Evolutionary conservation across 495 filamentous ascomycete genomes (phyloP).

Genomic region (Daldinia bambusicola): DNA sequence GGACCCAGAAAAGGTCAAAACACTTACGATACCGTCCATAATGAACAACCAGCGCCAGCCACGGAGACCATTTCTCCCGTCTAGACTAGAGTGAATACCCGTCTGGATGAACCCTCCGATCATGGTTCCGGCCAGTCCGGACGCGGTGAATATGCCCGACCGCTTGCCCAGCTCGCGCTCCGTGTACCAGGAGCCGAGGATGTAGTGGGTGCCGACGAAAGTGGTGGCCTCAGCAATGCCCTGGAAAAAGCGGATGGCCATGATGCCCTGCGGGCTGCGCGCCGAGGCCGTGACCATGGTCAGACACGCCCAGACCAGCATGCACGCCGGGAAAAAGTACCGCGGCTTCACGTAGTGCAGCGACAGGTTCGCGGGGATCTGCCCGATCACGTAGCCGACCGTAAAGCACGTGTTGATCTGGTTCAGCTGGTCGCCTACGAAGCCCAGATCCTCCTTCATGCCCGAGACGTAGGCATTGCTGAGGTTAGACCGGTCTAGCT

Average conservation of each 20-base stretch:
- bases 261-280: constrained; percentile 63
- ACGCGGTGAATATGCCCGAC: constrained; percentile 63
- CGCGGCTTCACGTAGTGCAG: constrained; percentile 68
- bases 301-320: constrained; percentile 68
- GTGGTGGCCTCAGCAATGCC: constrained; percentile 69
- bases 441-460: constrained; percentile 70
- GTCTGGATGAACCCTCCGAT: constrained; percentile 68
- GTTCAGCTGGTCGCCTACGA: constrained; percentile 67
- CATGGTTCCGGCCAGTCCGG: constrained; percentile 63
- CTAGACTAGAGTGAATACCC: constrained; percentile 63
- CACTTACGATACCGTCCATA: constrained; percentile 51
- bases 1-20: neutral
- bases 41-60: constrained; percentile 79
- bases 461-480: constrained; percentile 73
- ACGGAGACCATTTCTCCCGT: constrained; percentile 61
- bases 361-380: constrained; percentile 69
- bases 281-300: constrained; percentile 69
- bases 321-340: constrained; percentile 69
- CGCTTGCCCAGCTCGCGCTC: constrained; percentile 72
- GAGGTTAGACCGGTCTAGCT: constrained; percentile 68
- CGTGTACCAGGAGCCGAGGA: constrained; percentile 75
- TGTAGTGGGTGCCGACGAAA: constrained; percentile 72
- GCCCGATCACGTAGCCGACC: constrained; percentile 64
- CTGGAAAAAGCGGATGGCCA: constrained; percentile 75
- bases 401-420: constrained; percentile 65